Evolutionary conservation across 1,139 yeast species (phyloP), one percentile per base, ranked within the genome.

Genomic region (Candida glucosophila): DNA sequence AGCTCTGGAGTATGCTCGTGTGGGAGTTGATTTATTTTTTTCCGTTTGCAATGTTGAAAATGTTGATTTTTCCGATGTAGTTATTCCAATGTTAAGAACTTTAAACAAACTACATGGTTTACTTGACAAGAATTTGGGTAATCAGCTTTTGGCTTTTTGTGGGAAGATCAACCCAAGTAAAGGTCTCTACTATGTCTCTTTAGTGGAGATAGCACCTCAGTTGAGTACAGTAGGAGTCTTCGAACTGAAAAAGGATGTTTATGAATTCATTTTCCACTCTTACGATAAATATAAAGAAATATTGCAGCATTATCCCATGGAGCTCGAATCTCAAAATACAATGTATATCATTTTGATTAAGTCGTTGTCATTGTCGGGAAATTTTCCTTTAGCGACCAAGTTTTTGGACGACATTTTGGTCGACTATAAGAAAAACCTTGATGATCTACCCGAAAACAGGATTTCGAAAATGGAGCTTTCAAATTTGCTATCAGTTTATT

Each of bases 1-100:
- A 23, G 61, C 67, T 31, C 76, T 75, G 29, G 85, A 78, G 43
- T 78, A 75, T 44, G 66, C 69, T 35, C 71, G 73, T 43, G 69
- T 79, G 31, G 79, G 80, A 1, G 46, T 72, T 29, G 82, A 77
- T 37, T 59, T 79, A 33, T 67, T 76, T 33, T 47, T 40, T 23
- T 60, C 74, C 17, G 69, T 80, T 11, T 35, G 44, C 5, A 37
- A 45, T 14, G 29, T 36, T 12, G 41, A 41, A 10, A 49, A 57
- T 22, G 44, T 61, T 26, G 59, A 48, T 33, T 46, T 48, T 31
- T 17, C 33, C 6, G 15, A 17, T 2, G 35, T 59, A 11, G 37
- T 58, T 11, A 58, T 62, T 3, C 39, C 45, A 19, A 30, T 61
- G 11, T 35, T 58, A 16, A 32, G 34, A 7, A 41, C 52, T 17